phyloP scores from a whole-genome alignment of 1,284 basidiomycete genomes.

The Apiotrichum gamsii region DNA sequence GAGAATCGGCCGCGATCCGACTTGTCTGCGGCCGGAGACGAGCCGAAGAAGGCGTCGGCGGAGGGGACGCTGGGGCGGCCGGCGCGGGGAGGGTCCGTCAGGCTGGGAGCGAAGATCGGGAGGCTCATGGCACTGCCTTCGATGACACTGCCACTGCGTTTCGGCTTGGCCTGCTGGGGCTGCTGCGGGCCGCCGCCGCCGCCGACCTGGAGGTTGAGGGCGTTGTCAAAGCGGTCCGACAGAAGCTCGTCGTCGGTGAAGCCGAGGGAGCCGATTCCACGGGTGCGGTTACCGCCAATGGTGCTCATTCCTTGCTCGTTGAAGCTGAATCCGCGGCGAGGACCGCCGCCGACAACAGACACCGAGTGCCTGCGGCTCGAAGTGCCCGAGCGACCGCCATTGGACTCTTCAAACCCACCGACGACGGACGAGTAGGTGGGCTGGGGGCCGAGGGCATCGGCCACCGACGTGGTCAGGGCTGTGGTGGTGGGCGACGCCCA shows the following conservation, averaged over 20 bases:
- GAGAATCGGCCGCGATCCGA: conserved; percentile 8
- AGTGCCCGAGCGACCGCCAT: conserved; percentile 53
- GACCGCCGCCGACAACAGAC: conserved; percentile 58
- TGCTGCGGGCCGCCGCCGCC: conserved; percentile 33
- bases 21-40: conserved; percentile 12
- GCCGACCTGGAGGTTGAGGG: conserved; percentile 58
- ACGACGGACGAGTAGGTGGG: conserved; percentile 25
- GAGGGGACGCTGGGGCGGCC: conserved; percentile 6
- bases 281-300: conserved; percentile 45
- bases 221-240: conserved; percentile 57
- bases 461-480: conserved; percentile 29
- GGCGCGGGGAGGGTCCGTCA: conserved; percentile 6
- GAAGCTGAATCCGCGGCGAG: conserved; percentile 38
- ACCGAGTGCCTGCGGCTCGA: conserved; percentile 79
- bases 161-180: neutral
- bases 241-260: conserved; percentile 71
- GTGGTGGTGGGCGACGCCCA: conserved; percentile 22
- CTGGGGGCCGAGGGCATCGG: conserved; percentile 22
- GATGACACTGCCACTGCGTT: too few relatives aligned
- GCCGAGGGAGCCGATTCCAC: conserved; percentile 33
- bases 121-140: conserved; percentile 10
- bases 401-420: conserved; percentile 28
- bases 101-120: conserved; percentile 13
- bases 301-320: conserved; percentile 57
- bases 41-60: conserved; percentile 11